phyloP scores from a whole-genome alignment of 2,329 filamentous ascomycete species.

The Ceratocystis harringtonii region DNA sequence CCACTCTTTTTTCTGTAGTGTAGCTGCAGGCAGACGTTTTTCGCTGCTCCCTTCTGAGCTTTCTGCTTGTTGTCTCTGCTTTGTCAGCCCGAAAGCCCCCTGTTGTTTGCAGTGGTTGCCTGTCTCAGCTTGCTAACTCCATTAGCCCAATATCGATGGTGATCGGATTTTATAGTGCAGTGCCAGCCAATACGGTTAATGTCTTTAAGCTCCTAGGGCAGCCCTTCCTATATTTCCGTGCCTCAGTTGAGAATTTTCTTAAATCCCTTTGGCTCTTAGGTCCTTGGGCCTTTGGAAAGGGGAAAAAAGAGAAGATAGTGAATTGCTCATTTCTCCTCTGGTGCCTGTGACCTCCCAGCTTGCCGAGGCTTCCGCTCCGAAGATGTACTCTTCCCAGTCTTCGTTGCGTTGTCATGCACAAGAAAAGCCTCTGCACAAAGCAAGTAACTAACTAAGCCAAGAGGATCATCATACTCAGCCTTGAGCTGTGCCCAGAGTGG shows the following conservation, averaged over 20 bases:
- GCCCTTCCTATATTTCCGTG: too few relatives aligned
- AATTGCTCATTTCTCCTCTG: too few relatives aligned
- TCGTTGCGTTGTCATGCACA: too few relatives aligned
- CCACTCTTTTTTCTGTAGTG: not conserved
- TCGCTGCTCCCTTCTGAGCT: too few relatives aligned
- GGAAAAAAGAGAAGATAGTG: too few relatives aligned
- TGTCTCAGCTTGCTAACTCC: not conserved
- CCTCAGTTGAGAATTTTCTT: not conserved
- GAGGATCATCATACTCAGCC: too few relatives aligned
- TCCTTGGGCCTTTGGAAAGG: too few relatives aligned
- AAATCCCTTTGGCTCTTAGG: not conserved
- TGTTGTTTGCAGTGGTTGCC: not conserved
- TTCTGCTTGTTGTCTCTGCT: not conserved
- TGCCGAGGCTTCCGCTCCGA: not conserved
- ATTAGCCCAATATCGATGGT: not conserved
- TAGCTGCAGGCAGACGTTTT: conserved; percentile 1
- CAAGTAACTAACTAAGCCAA: too few relatives aligned
- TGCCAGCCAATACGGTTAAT: not conserved
- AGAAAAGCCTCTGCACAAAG: too few relatives aligned
- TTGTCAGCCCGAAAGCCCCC: not conserved
- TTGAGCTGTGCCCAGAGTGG: too few relatives aligned
- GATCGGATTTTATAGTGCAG: not conserved
- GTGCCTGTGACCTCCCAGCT: not conserved
- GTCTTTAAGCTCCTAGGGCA: not conserved
- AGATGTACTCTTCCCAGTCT: not conserved